phyloP scores from a whole-genome alignment of 2,329 filamentous ascomycete species.

The Xylaria sp. region DNA sequence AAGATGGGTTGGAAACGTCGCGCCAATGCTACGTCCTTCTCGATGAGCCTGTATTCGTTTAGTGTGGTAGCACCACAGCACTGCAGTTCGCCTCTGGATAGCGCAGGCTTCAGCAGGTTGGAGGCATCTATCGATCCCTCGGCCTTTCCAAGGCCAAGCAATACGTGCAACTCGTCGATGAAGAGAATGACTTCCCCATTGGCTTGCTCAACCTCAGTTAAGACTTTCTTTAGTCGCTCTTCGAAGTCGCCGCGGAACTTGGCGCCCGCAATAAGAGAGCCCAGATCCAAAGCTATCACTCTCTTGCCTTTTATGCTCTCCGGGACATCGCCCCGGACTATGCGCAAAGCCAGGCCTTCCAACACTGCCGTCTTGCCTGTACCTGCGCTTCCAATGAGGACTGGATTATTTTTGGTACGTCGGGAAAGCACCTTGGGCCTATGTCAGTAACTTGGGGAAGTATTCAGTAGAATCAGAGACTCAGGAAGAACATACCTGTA shows the following conservation, averaged over 20 bases:
- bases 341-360: conserved; percentile 89
- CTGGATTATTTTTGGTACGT: conserved; percentile 95
- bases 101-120: conserved; percentile 90
- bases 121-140: conserved; percentile 97
- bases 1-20: conserved; percentile 93
- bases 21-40: conserved; percentile 94
- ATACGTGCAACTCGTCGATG: conserved; percentile 91
- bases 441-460: no score
- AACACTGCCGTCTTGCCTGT: conserved; percentile 95
- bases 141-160: conserved; percentile 92
- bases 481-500: conserved; percentile 81
- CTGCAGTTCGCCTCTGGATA: conserved; percentile 93
- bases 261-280: conserved; percentile 92
- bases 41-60: conserved; percentile 90
- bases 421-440: conserved; percentile 81
- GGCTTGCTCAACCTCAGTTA: conserved; percentile 91
- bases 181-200: conserved; percentile 93
- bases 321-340: conserved; percentile 91
- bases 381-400: conserved; percentile 90
- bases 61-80: conserved; percentile 96
- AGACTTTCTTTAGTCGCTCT: conserved; percentile 87
- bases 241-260: conserved; percentile 98
- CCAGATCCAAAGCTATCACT: conserved; percentile 88
- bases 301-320: conserved; percentile 96
- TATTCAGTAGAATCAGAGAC: no score